Evolutionary conservation across 441 rosid genomes (phyloP).

Genomic region (Theobroma grandiflorum): DNA sequence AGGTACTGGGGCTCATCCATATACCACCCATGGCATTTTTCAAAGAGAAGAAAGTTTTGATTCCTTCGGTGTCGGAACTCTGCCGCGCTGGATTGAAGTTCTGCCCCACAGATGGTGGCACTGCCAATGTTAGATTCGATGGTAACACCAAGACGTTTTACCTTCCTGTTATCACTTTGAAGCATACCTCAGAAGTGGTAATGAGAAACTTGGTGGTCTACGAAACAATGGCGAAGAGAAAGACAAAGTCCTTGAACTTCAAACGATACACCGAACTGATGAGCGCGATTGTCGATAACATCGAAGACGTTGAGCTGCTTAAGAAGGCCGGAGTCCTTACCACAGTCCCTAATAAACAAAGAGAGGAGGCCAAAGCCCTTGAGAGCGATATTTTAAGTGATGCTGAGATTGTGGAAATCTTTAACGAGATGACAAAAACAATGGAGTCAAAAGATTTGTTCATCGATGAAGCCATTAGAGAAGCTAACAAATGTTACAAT

Average conservation of each 20-base stretch:
- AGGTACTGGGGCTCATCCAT: too few relatives aligned
- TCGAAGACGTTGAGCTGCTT: conserved; percentile 10
- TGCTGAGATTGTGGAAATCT: conserved; percentile 28
- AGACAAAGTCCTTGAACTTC: neutral
- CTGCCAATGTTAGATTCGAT: neutral
- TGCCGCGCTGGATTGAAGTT: neutral
- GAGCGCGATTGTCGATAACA: conserved; percentile 8
- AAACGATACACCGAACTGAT: conserved; percentile 8
- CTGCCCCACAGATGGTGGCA: neutral
- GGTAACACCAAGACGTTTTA: neutral
- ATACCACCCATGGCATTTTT: too few relatives aligned
- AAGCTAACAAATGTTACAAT: conserved; percentile 19
- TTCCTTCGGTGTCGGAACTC: conserved; percentile 12
- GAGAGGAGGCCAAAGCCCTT: neutral
- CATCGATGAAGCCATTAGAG: conserved; percentile 17
- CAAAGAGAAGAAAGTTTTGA: neutral
- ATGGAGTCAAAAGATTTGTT: conserved; percentile 8
- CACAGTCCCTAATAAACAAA: neutral
- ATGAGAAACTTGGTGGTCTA: conserved; percentile 23
- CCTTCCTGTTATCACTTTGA: conserved; percentile 8
- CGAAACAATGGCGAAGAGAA: conserved; percentile 2
- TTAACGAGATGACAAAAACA: conserved; percentile 3
- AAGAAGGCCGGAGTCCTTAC: neutral
- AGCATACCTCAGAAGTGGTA: neutral
- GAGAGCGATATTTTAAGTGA: neutral